Percentiles rank a stretch among this genome's conserved stretches.
These are phyloP conservation scores for Sarocladium kiliense DNA, from an alignment of 2,329 filamentous ascomycete species.

Conservation along the genomic window DNA sequence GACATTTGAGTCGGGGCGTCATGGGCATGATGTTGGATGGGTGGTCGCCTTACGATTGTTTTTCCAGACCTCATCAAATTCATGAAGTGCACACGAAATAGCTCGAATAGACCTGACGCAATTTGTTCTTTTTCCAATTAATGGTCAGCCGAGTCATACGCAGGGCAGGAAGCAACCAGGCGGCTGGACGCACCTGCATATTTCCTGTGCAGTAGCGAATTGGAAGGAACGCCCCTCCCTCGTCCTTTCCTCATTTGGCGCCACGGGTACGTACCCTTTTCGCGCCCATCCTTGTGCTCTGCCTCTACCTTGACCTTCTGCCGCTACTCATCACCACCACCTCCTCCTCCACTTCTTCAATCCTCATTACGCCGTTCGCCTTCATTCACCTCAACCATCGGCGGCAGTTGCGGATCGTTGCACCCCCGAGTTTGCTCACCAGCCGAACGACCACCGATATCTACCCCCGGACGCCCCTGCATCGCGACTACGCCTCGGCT, in stretches of 20 bases:
- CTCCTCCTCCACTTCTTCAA: background rate
- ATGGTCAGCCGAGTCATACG: background rate
- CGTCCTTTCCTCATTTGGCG: constrained; percentile 8
- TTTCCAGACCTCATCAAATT: background rate
- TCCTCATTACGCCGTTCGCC: background rate
- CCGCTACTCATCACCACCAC: background rate
- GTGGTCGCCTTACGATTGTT: background rate
- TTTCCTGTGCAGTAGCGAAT: constrained; percentile 7
- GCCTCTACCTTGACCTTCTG: background rate
- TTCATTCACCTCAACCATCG: background rate
- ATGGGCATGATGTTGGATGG: background rate
- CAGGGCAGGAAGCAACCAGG: background rate
- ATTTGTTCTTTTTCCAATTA: background rate
- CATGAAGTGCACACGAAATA: too few relatives aligned
- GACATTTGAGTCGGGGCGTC: background rate
- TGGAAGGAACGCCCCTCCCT: constrained; percentile 9
- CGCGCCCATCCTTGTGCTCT: constrained; percentile 6
- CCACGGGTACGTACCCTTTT: constrained; percentile 10
- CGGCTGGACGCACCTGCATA: constrained; percentile 1
- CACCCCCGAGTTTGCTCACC: background rate
- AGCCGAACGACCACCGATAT: background rate
- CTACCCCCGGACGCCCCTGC: background rate
- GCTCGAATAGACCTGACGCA: background rate
- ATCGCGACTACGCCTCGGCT: background rate
- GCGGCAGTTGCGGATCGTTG: background rate